Evolutionary conservation across 108 stramenopile genomes (phyloP).

Genomic region (Nitzschia sp.): DNA sequence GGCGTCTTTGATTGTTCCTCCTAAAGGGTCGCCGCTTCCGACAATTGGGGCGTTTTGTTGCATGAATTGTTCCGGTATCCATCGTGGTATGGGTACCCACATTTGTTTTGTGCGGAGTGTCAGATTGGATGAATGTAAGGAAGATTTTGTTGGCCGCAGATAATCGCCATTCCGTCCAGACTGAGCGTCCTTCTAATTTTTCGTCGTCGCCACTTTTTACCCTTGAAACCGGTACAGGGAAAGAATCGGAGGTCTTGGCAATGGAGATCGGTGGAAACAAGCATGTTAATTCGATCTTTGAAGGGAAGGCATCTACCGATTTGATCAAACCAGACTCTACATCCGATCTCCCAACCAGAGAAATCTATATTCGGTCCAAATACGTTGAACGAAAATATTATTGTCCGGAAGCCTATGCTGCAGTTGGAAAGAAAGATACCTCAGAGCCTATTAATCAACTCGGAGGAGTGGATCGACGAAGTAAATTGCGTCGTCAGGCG

Average conservation of each 20-base stretch:
- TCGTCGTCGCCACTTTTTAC: not conserved
- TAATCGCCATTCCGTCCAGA: too few species aligned
- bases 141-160: not conserved
- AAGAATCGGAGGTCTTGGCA: conserved; percentile 64
- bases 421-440: not conserved
- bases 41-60: conserved; percentile 88
- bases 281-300: conserved; percentile 60
- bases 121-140: conserved; percentile 67
- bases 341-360: conserved; percentile 49
- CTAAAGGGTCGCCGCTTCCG: conserved; percentile 30
- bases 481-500: too few species aligned
- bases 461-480: too few species aligned
- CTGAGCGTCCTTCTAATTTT: too few species aligned
- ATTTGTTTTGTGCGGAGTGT: conserved; percentile 89
- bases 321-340: conserved; percentile 40
- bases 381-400: conserved; percentile 64
- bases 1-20: conserved; percentile 77
- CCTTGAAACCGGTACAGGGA: conserved; percentile 31
- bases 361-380: conserved; percentile 63
- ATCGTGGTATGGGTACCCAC: conserved; percentile 89
- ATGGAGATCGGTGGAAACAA: conserved; percentile 74
- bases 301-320: conserved; percentile 46
- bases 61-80: conserved; percentile 89
- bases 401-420: not conserved
- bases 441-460: not conserved